Evolutionary conservation across 2,329 filamentous ascomycete genomes (phyloP), one percentile per base, ranked within the genome.

Genomic region (Aureobasidium namibiae): DNA sequence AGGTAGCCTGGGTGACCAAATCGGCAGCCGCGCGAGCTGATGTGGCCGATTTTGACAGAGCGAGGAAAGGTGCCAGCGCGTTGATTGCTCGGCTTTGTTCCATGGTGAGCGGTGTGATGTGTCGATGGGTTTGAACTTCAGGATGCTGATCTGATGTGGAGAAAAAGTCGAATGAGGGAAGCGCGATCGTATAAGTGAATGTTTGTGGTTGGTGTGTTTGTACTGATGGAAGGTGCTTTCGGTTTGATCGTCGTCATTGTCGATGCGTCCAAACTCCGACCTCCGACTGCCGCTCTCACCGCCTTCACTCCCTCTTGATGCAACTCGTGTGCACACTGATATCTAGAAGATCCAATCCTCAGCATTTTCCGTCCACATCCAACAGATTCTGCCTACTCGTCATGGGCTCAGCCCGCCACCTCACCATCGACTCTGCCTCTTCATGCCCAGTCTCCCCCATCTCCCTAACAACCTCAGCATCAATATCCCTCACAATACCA

Each of bases 1-100:
- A 91, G 53, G 91, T 97, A 62, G 92, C 94, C 74, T 91, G 89
- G 45, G 81, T 84, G 71, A 97, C 83, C 57, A 97, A 83, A 71
- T 96, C 91, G 68, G 89, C 87, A 42, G 92, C 88, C 61, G 91
- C 90, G 66, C 89, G 87, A 41, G 90, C 87, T 11, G 91, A 90
- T 7, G 84, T 89, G 63, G 90, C 90, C 11, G 90, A 89, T 71
- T 92, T 94, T 68, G 88, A 88, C 64, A 96, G 88, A 56, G 88
- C 88, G 61, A 99, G 78, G 76, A 92, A 97, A n/a, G 92, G 91
- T 80, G 96, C 78, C 11, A 80, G 77, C 58, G 77, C 83, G 65
- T 85, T 84, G 64, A 86, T 75, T 36, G 76, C 77, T 65, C 79
- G 80, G 52, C 77, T 82, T 73, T 92, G 88, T 76, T 90, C 88